Conservation (phyloP, 192 early-diverging fungal species). For the Backusella circina region DNA sequence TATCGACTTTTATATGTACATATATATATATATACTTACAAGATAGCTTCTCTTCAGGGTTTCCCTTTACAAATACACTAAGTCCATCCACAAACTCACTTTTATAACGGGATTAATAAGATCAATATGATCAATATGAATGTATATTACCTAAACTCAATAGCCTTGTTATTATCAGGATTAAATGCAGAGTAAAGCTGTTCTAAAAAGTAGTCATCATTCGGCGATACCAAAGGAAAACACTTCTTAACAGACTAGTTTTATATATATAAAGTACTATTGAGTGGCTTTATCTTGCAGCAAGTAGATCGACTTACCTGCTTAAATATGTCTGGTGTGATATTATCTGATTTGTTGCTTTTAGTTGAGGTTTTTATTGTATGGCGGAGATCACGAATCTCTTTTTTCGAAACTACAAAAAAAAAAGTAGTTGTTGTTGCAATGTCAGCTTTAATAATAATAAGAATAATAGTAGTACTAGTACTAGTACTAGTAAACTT, state of each 20-base stretch:
- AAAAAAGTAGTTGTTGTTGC: neutral
- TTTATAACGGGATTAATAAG: neutral
- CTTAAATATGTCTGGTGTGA: slow-evolving; percentile 68
- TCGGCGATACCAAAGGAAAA: slow-evolving; percentile 53
- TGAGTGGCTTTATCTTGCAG: no score
- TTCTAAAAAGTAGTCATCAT: slow-evolving; percentile 69
- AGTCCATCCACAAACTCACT: slow-evolving; percentile 61
- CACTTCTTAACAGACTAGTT: slow-evolving; percentile 48
- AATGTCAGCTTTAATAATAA: neutral
- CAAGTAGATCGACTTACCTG: slow-evolving; percentile 29
- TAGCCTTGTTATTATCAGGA: slow-evolving; percentile 55
- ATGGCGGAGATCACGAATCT: slow-evolving; percentile 42
- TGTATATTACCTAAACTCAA: slow-evolving; percentile 40
- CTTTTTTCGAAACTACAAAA: slow-evolving; percentile 41
- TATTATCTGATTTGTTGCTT: slow-evolving; percentile 36
- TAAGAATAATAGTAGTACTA: no score
- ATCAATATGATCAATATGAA: neutral
- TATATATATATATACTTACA: slow-evolving; percentile 15
- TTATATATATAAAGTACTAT: no score
- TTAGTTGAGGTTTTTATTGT: slow-evolving; percentile 34
- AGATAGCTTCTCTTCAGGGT: slow-evolving; percentile 51
- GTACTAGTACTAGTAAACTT: no score
- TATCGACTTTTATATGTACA: neutral
- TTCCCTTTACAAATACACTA: slow-evolving; percentile 73
- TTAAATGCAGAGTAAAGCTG: slow-evolving; percentile 77